Evolutionary conservation across 768 basidiomycete species (phyloP), one percentile per base, ranked within the genome.

Genomic region (Filobasidium floriforme): DNA sequence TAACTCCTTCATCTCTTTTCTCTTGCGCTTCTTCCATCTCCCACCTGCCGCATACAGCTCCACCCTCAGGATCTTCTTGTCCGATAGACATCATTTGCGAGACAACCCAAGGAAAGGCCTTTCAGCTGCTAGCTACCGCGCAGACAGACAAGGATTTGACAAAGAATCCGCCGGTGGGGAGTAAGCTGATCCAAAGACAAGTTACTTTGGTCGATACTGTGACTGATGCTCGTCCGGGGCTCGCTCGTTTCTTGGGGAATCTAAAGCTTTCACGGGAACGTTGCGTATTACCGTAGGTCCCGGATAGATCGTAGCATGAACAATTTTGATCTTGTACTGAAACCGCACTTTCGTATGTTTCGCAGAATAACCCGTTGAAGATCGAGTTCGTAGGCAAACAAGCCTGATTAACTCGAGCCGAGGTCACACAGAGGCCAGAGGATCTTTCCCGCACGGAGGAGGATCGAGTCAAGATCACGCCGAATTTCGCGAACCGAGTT

Each of bases 321-420:
- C 1, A 15, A n/a, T 28, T 7, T 59, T 26, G 5, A 15, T 22
- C 11, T 24, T 2, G 4, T 41, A 44, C 59, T 60, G 59, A 66
- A n/a, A 37, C 46, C 46, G 18, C 22, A 49, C 22, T 22, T 49
- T 49, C 46, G 55, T 9, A 37, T 59, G 14, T 24, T 37, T 37
- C 55, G 4, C 59, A 76, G 74, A 65, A 67, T 54, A 73, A 73
- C 37, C 75, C 75, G 1, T 68, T 72, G 52, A 73, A 76, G 54
- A 73, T 76, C 57, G 70, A 65, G 7, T 78, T 78, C 60, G 69
- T 70, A 9, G 77, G 77, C 10, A 71, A 70, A 63, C 71, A 75
- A 46, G 43, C 32, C 32, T 37, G 51, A 60, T 57, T 5, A 26
- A 15, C 4, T 7, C 54, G 46, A 49, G 3, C 46, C 46, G 46